Evolutionary conservation across 2,329 filamentous ascomycete genomes (phyloP).

Genomic region (Tolypocladium endophyticum): DNA sequence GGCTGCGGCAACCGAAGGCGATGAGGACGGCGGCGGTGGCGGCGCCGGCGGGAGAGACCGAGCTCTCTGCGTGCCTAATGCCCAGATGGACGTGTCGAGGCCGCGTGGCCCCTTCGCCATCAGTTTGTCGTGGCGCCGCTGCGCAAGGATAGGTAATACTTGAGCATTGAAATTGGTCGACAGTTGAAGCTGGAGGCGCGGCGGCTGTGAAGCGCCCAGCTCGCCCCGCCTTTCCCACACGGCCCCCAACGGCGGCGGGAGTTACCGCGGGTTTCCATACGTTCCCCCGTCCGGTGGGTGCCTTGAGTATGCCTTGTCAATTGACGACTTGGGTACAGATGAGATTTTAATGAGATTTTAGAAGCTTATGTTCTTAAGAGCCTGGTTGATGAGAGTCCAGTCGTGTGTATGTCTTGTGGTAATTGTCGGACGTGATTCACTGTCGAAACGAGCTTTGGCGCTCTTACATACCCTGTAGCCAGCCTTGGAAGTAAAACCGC

Average conservation of each 20-base stretch:
- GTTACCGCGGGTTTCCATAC: too few species aligned
- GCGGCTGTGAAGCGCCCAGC: neutral
- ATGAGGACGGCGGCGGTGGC: neutral
- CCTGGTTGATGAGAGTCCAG: too few species aligned
- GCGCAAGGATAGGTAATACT: neutral
- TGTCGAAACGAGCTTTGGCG: neutral
- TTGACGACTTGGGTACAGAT: too few species aligned
- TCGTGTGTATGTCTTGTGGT: too few species aligned
- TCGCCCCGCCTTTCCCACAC: neutral
- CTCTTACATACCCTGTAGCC: neutral
- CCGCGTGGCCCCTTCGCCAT: slow-evolving; percentile 5
- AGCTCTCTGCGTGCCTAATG: neutral
- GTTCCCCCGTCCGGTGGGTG: too few species aligned
- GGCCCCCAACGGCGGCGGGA: neutral
- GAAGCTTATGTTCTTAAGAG: too few species aligned
- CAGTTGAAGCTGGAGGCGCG: neutral
- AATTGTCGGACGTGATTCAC: too few species aligned
- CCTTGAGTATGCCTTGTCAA: too few species aligned
- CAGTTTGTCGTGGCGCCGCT: neutral
- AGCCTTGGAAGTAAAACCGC: too few species aligned
- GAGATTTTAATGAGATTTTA: neutral
- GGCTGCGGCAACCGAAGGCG: neutral
- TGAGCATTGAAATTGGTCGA: neutral
- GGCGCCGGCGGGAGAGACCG: slow-evolving; percentile 3
- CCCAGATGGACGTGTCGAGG: slow-evolving; percentile 6